These are phyloP conservation scores for Penicillium argentinense DNA, from an alignment of 495 filamentous ascomycete species.

Conservation along the genomic window DNA sequence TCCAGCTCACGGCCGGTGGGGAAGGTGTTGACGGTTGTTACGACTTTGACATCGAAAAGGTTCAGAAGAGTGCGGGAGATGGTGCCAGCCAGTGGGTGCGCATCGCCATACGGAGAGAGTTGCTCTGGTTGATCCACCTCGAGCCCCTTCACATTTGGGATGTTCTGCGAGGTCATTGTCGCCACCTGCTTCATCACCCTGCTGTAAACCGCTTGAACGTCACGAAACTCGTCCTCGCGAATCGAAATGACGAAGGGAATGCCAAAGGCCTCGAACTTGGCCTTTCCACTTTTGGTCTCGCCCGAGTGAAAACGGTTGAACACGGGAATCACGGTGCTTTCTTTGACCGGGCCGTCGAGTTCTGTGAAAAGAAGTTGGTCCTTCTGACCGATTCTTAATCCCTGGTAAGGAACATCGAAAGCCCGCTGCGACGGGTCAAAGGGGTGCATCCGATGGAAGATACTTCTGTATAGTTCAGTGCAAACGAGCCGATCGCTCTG, in stretches of 20 bases:
- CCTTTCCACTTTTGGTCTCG: slow-evolving; percentile 35
- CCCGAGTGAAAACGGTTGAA: slow-evolving; percentile 57
- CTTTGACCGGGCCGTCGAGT: slow-evolving; percentile 67
- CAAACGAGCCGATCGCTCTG: slow-evolving; percentile 61
- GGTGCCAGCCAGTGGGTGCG: slow-evolving; percentile 40
- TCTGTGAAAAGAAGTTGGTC: slow-evolving; percentile 79
- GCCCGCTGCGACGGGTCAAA: too few species aligned
- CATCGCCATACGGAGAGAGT: slow-evolving; percentile 63
- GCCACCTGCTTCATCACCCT: slow-evolving; percentile 60
- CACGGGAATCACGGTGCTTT: slow-evolving; percentile 75
- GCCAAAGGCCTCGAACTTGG: slow-evolving; percentile 46
- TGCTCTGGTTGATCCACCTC: slow-evolving; percentile 23
- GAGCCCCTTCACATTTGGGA: slow-evolving; percentile 47
- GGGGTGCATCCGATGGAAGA: too few species aligned
- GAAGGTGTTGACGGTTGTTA: slow-evolving; percentile 51
- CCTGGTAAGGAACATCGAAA: too few species aligned
- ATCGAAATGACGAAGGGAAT: slow-evolving; percentile 61
- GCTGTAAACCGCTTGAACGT: slow-evolving; percentile 58
- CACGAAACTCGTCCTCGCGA: slow-evolving; percentile 58
- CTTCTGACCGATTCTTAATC: slow-evolving; percentile 58
- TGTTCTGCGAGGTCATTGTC: slow-evolving; percentile 60
- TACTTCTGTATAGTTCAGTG: slow-evolving; percentile 74
- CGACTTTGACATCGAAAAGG: slow-evolving; percentile 69
- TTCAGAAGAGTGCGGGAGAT: slow-evolving; percentile 59
- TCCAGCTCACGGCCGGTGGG: slow-evolving; percentile 63